Conservation (phyloP, 345 rosid genomes). For the Hevea brasiliensis region DNA sequence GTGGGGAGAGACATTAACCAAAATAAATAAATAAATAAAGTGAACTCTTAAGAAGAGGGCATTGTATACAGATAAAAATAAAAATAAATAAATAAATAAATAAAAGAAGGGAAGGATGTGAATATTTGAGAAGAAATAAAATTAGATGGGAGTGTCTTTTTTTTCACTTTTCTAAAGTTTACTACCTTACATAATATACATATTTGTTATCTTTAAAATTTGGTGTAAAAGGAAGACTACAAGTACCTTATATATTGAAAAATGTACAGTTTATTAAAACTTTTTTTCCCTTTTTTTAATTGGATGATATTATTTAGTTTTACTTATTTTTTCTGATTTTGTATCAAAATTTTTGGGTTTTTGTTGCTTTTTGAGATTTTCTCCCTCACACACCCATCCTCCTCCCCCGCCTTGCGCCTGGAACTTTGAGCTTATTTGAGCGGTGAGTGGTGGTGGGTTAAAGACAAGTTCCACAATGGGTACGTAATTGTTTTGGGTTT, state of each 20-base stretch:
- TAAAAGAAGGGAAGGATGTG: constrained; percentile 14
- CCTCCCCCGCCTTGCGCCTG: background rate
- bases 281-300: background rate
- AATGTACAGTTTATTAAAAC: background rate
- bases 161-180: background rate
- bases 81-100: background rate
- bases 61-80: constrained; percentile 30
- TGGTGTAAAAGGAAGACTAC: no score
- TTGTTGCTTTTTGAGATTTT: background rate
- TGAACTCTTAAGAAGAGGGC: constrained; percentile 30
- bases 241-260: background rate
- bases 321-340: no score
- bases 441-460: no score
- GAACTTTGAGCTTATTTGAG: background rate
- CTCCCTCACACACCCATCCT: background rate
- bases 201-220: no score
- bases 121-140: background rate
- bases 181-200: background rate
- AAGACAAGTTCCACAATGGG: background rate
- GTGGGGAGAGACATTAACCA: constrained; percentile 82
- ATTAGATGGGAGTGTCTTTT: background rate
- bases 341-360: background rate
- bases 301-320: no score
- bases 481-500: background rate
- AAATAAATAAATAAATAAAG: constrained; percentile 4